Evolutionary conservation across 2,329 filamentous ascomycete genomes (phyloP).

Genomic region (Phyllosticta ampelicida): DNA sequence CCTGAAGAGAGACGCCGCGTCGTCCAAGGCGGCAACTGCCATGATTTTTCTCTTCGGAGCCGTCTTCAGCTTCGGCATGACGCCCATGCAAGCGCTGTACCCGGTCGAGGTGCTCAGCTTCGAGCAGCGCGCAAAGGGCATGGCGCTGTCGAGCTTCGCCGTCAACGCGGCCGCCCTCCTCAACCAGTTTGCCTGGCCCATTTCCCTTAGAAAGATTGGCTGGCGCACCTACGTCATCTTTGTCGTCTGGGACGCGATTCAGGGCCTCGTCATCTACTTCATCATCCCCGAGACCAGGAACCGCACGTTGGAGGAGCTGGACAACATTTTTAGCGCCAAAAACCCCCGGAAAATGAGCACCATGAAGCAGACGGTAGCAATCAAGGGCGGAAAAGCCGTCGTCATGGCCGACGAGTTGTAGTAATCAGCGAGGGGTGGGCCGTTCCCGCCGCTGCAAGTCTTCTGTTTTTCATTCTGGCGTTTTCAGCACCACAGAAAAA

Average conservation of each 20-base stretch:
- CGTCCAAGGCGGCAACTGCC: conserved; percentile 18
- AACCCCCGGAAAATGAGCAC: conserved; percentile 26
- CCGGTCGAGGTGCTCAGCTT: conserved; percentile 40
- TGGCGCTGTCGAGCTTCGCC: conserved; percentile 18
- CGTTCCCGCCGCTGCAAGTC: too few relatives aligned
- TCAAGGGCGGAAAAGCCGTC: conserved; percentile 15
- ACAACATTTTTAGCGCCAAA: conserved; percentile 31
- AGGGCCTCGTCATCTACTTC: conserved; percentile 28
- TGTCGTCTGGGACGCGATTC: conserved; percentile 33
- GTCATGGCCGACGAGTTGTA: conserved; percentile 14
- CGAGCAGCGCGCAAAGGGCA: conserved; percentile 35
- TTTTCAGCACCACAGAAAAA: neutral
- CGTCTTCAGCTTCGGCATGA: conserved; percentile 24
- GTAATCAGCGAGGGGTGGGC: neutral
- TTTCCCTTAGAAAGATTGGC: conserved; percentile 26
- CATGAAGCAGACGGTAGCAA: conserved; percentile 18
- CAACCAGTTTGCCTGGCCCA: conserved; percentile 26
- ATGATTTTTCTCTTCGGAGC: conserved; percentile 27
- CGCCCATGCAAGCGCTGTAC: conserved; percentile 37
- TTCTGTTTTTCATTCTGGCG: neutral
- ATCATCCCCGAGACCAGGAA: conserved; percentile 29
- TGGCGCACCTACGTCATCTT: conserved; percentile 34
- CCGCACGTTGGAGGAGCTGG: conserved; percentile 36
- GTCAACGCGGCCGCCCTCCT: conserved; percentile 24
- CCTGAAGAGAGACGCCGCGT: neutral